phyloP scores from a whole-genome alignment of 2,329 filamentous ascomycete species.

The Monilinia fructigena region DNA sequence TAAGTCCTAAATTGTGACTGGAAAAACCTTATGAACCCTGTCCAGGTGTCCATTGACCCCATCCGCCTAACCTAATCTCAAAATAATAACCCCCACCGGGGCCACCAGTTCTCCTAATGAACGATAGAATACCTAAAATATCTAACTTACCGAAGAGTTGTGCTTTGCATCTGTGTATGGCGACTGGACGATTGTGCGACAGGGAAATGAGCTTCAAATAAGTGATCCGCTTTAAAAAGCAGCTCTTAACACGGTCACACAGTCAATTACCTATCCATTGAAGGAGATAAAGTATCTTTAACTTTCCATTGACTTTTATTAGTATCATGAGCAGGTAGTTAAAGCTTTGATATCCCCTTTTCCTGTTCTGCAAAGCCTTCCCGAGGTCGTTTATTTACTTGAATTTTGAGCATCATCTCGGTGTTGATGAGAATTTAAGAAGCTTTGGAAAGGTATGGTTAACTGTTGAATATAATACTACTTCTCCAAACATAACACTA shows the following conservation, averaged over 20 bases:
- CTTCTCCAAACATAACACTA: conserved; percentile 3
- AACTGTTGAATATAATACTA: conserved; percentile 22
- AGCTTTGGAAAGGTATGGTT: conserved; percentile 23
- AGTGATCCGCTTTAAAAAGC: conserved; percentile 15
- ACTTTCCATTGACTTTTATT: not conserved
- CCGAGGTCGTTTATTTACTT: conserved; percentile 3
- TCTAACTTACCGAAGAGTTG: not conserved
- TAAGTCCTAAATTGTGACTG: not conserved
- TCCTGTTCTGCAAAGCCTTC: conserved; percentile 1
- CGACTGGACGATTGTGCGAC: too few species aligned
- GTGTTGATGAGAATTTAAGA: not conserved
- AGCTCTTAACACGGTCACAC: conserved; percentile 17
- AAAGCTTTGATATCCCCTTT: not conserved
- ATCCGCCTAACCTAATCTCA: not conserved
- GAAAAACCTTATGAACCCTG: not conserved
- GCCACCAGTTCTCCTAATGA: not conserved
- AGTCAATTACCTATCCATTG: conserved; percentile 19
- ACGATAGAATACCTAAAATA: not conserved
- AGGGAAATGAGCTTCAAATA: conserved; percentile 13
- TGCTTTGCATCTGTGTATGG: too few species aligned
- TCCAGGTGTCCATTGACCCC: not conserved
- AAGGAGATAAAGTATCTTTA: conserved; percentile 10
- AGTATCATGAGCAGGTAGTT: not conserved
- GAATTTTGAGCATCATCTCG: conserved; percentile 4
- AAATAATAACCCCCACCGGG: not conserved